Evolutionary conservation across 768 basidiomycete species (phyloP), one percentile per base, ranked within the genome.

Genomic region (Pholiota conissans): DNA sequence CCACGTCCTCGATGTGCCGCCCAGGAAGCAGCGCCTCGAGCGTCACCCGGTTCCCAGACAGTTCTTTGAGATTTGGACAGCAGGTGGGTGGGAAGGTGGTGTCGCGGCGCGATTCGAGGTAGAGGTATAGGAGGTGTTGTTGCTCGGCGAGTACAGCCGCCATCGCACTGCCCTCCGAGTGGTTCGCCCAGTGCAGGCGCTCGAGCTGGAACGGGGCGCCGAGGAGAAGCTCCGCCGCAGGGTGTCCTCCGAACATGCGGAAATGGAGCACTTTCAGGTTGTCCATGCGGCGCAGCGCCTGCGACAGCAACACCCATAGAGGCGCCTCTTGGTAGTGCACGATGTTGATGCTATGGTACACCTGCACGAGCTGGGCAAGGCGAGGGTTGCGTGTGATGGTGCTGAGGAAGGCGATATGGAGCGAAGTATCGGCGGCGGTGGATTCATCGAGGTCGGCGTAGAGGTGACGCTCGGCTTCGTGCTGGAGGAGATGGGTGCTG

Each of bases 1-100:
- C 39, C 3, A 64, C 50, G 18, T 24, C 42, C 2, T 32, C 32
- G 3, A 64, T 34, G 2, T 42, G 13, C 16, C 63, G 45, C 0
- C 57, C 56, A 2, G 63, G 63, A 2, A 64, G 56, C 14, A 64
- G 45, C 1, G 52, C 42, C 27, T 60, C 56, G 3, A 64, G 42
- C 20, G 61, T 52, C 8, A 52, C 30, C 4, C 58, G 56, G 49
- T 58, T 62, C 11, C 61, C 61, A 1, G 24, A 53, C 0, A 64
- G 55, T 18, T 26, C 32, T 3, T 49, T 22, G 13, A 64, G 37
- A 2, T 53, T 28, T 5, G 63, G 59, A 30, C 61, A 55, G 1
- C 49, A 48, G 24, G 1, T 48, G 1, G 30, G 28, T n/a, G 51
- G 35, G 42, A 59, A 55, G 4, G 24, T 30, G 11, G 45, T 30